These are phyloP conservation scores for Ustilago xerochloae DNA, from an alignment of 1,284 basidiomycete genomes.

Conservation along the genomic window DNA sequence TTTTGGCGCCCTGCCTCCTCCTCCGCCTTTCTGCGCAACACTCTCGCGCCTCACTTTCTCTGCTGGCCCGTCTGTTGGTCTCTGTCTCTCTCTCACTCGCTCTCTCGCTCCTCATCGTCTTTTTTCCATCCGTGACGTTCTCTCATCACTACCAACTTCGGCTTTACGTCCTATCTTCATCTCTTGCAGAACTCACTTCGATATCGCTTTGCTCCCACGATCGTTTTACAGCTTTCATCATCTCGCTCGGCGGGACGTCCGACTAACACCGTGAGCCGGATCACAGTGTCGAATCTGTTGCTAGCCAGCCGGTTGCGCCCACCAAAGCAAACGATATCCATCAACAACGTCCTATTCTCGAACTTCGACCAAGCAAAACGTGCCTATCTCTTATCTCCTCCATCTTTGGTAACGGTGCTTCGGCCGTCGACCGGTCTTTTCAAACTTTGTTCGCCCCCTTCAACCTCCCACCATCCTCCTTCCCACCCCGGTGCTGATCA, in stretches of 20 bases:
- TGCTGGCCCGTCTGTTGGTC: neutral
- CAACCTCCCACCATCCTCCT: neutral
- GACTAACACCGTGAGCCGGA: neutral
- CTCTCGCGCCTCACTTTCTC: constrained; percentile 2
- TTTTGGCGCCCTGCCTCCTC: neutral
- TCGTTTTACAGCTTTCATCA: constrained; percentile 1
- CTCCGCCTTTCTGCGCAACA: constrained; percentile 3
- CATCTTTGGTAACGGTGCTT: neutral
- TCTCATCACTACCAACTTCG: neutral
- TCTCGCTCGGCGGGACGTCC: neutral
- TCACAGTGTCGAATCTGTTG: neutral
- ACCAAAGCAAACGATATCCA: neutral
- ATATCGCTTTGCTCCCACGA: constrained; percentile 1
- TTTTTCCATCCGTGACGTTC: neutral
- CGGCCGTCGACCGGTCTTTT: constrained; percentile 8
- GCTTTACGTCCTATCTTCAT: neutral
- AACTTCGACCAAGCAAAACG: constrained; percentile 6
- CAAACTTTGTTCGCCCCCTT: constrained; percentile 7
- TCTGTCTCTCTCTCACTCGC: neutral
- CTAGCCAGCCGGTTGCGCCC: neutral
- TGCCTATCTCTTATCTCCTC: neutral
- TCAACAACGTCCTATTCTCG: neutral
- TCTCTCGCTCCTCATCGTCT: neutral
- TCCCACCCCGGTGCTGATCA: neutral
- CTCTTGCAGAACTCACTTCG: neutral